phyloP scores from a whole-genome alignment of 768 basidiomycete species.

The Hydnum rufescens region DNA sequence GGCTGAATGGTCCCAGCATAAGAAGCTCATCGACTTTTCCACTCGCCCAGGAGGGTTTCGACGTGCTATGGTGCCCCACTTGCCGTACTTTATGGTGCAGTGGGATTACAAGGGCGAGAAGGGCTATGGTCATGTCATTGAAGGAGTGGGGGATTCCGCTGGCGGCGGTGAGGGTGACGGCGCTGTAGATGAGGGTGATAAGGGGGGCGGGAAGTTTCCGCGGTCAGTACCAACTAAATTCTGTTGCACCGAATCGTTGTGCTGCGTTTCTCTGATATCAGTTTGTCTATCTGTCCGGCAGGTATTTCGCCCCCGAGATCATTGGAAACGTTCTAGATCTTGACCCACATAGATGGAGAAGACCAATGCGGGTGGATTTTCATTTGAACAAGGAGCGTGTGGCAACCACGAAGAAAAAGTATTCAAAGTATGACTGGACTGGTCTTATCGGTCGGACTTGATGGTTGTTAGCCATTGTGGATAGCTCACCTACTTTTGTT shows the following conservation, averaged over 20 bases:
- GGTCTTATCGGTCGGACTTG: conserved; percentile 12
- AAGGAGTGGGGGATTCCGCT: conserved; percentile 54
- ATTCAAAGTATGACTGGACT: conserved; percentile 33
- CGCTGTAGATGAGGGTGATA: conserved; percentile 65
- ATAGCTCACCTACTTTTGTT: no score
- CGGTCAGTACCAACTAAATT: conserved; percentile 27
- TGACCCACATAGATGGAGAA: conserved; percentile 70
- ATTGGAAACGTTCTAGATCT: conserved; percentile 80
- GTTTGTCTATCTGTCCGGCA: conserved; percentile 15
- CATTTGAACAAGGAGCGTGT: conserved; percentile 52
- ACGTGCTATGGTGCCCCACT: conserved; percentile 83
- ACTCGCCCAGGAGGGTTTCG: conserved; percentile 82
- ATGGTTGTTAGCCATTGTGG: no score
- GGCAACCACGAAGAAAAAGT: conserved; percentile 47
- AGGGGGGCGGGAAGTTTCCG: conserved; percentile 83
- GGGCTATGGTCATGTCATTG: conserved; percentile 96
- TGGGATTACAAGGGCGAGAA: conserved; percentile 97
- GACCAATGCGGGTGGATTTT: conserved; percentile 56
- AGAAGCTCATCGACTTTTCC: conserved; percentile 89
- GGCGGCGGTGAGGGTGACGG: conserved; percentile 41
- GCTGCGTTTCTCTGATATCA: no score
- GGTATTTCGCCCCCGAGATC: conserved; percentile 90
- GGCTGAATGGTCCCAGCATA: conserved; percentile 96
- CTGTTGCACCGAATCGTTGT: no score
- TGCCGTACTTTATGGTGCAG: conserved; percentile 98